These are phyloP conservation scores for Calycina herbarum DNA, from an alignment of 2,329 filamentous ascomycete species.

Conservation along the genomic window DNA sequence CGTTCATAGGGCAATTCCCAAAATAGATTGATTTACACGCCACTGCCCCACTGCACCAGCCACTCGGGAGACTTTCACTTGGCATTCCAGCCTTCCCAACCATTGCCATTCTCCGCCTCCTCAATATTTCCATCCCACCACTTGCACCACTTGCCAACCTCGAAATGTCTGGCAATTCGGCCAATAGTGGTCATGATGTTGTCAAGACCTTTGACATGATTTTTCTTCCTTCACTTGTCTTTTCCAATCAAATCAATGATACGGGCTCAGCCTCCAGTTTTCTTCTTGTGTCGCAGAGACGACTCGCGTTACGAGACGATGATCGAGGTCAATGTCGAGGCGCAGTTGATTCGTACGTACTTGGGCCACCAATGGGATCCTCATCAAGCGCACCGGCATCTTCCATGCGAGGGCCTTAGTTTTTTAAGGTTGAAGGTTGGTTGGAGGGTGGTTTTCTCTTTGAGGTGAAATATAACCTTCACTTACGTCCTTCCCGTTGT, in stretches of 20 bases:
- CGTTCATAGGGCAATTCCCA: no score
- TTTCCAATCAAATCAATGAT: background rate
- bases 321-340: background rate
- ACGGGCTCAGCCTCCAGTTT: background rate
- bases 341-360: slow-evolving; percentile 2
- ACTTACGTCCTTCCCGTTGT: no score
- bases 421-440: background rate
- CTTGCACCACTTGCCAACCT: no score
- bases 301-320: background rate
- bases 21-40: background rate
- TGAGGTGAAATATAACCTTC: background rate
- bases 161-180: background rate
- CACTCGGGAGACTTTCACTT: background rate
- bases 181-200: background rate
- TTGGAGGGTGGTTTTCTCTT: background rate
- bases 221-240: background rate
- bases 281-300: background rate
- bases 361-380: background rate
- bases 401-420: background rate
- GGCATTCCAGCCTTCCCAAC: background rate
- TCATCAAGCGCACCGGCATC: background rate
- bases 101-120: no score
- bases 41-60: background rate
- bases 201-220: background rate
- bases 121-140: no score